phyloP scores from a whole-genome alignment of 495 filamentous ascomycete genomes.

The Trichodelitschia bisporula region DNA sequence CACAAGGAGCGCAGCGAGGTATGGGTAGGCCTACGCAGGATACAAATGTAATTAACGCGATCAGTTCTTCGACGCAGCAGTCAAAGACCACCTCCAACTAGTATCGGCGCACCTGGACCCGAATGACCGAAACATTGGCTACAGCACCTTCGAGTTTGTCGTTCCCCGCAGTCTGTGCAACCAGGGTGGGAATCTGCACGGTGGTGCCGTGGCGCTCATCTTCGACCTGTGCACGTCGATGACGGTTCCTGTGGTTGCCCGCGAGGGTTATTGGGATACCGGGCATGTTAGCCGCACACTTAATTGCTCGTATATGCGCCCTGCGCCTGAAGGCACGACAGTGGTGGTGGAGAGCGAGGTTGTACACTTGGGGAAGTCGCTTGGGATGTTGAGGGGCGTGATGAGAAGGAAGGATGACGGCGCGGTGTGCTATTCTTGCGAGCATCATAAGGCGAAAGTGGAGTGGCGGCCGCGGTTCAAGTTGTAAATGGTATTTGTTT shows the following conservation, averaged over 20 bases:
- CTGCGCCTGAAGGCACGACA: constrained; percentile 11
- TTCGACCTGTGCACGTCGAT: constrained; percentile 16
- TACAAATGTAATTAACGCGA: no score
- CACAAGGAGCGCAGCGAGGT: no score
- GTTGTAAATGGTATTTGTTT: constrained; percentile 4
- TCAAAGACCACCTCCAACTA: background rate
- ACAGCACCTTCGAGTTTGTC: constrained; percentile 11
- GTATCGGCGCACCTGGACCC: background rate
- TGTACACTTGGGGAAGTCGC: constrained; percentile 12
- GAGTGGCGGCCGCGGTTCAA: constrained; percentile 6
- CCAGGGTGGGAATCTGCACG: constrained; percentile 13
- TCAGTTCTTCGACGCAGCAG: background rate
- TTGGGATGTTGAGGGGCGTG: constrained; percentile 9
- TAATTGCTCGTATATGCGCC: constrained; percentile 16
- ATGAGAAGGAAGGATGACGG: constrained; percentile 11
- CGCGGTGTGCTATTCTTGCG: constrained; percentile 13
- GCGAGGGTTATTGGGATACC: constrained; percentile 12
- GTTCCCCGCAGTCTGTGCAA: constrained; percentile 12
- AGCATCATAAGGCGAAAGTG: constrained; percentile 16
- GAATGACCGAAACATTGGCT: background rate
- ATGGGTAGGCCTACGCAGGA: no score
- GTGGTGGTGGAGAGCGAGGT: constrained; percentile 14
- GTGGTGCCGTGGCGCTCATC: constrained; percentile 13
- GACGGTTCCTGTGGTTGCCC: constrained; percentile 7
- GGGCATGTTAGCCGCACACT: constrained; percentile 14